These are phyloP conservation scores for Suillus alpinus DNA, from an alignment of 768 basidiomycete genomes.

Conservation along the genomic window DNA sequence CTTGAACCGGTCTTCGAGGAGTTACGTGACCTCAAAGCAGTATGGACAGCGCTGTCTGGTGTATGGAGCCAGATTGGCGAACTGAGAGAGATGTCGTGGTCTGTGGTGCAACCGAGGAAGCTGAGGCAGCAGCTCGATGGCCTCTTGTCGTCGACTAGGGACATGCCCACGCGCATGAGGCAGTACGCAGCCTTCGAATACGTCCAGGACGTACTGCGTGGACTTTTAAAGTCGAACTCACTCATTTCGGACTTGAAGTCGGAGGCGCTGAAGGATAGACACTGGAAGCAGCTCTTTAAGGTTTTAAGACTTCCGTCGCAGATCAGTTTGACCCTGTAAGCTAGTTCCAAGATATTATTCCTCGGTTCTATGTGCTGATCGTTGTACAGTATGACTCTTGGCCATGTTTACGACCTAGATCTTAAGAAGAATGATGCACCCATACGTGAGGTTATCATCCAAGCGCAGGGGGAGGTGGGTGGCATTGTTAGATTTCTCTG, in stretches of 20 bases:
- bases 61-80: slow-evolving; percentile 94
- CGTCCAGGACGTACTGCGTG: slow-evolving; percentile 87
- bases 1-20: slow-evolving; percentile 95
- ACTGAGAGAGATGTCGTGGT: slow-evolving; percentile 85
- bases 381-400: slow-evolving; percentile 78
- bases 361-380: slow-evolving; percentile 9
- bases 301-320: slow-evolving; percentile 70
- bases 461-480: slow-evolving; percentile 93
- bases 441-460: slow-evolving; percentile 94
- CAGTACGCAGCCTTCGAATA: slow-evolving; percentile 99
- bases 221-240: slow-evolving; percentile 84
- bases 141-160: slow-evolving; percentile 90
- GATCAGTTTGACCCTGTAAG: slow-evolving; percentile 73
- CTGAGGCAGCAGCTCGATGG: slow-evolving; percentile 90
- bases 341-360: slow-evolving; percentile 14
- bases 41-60: slow-evolving; percentile 97
- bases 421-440: slow-evolving; percentile 86
- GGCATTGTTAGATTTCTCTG: neutral
- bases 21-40: slow-evolving; percentile 92
- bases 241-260: slow-evolving; percentile 94
- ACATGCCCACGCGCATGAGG: slow-evolving; percentile 98
- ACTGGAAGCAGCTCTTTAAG: slow-evolving; percentile 98
- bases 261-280: slow-evolving; percentile 94
- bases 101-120: slow-evolving; percentile 91
- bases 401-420: slow-evolving; percentile 96